These are phyloP conservation scores for Vanrija sp. DNA, from an alignment of 1,284 basidiomycete species.

Conservation along the genomic window DNA sequence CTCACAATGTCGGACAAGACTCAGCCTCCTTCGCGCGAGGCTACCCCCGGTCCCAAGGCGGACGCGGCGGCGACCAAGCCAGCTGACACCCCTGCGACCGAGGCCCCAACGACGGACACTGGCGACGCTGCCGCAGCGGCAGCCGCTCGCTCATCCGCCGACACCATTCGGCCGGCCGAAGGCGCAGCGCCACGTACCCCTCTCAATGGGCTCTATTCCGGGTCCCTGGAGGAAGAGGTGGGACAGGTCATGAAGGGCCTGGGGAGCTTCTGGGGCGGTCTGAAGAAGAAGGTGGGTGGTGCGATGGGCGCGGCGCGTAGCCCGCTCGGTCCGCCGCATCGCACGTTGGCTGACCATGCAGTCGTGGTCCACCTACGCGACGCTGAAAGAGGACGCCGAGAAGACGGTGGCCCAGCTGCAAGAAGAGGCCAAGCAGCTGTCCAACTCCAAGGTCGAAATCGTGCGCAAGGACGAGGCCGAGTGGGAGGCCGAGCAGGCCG, in stretches of 20 bases:
- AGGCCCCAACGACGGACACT: conserved; percentile 1
- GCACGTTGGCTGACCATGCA: conserved; percentile 38
- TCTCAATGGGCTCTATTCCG: conserved; percentile 52
- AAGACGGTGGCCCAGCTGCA: conserved; percentile 77
- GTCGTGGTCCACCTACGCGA: conserved; percentile 69
- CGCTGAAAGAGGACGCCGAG: conserved; percentile 70
- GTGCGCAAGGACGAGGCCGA: conserved; percentile 35
- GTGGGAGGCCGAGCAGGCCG: conserved; percentile 27
- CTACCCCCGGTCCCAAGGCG: not conserved
- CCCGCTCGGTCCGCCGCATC: not conserved
- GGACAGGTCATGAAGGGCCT: conserved; percentile 76
- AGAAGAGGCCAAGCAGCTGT: conserved; percentile 60
- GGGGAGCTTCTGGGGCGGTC: conserved; percentile 76
- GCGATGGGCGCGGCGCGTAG: not conserved
- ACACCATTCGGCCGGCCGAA: not conserved
- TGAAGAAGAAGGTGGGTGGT: conserved; percentile 70
- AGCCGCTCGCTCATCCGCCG: conserved; percentile 6
- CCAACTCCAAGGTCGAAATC: conserved; percentile 43
- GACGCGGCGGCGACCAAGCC: not conserved
- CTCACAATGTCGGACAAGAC: conserved; percentile 18
- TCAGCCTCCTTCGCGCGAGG: conserved; percentile 4
- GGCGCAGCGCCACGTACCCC: conserved; percentile 35
- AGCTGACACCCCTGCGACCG: not conserved
- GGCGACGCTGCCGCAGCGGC: conserved; percentile 5
- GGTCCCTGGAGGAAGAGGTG: conserved; percentile 73